A percentile compares a stretch with the other conserved stretches of the same genome.
Evolutionary conservation across 2,329 filamentous ascomycete genomes (phyloP).

Genomic region (Scedosporium apiospermum): DNA sequence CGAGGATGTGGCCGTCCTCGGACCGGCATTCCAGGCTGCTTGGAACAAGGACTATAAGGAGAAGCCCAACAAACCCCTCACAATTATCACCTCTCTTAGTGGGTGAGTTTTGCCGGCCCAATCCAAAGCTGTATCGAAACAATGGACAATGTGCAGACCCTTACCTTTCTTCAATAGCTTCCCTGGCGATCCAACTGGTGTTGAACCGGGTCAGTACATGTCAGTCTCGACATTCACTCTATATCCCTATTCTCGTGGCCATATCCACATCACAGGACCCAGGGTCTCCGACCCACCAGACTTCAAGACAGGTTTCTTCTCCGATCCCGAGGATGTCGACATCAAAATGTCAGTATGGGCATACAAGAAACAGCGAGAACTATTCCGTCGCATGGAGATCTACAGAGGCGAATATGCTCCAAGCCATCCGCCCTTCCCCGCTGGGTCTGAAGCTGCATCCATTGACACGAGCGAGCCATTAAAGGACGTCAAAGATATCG

Average conservation of each 20-base stretch:
- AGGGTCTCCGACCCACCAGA: slow-evolving; percentile 33
- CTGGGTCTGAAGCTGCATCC: slow-evolving; percentile 26
- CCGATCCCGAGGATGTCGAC: slow-evolving; percentile 39
- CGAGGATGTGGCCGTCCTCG: slow-evolving; percentile 39
- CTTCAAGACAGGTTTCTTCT: slow-evolving; percentile 49
- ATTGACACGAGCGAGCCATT: slow-evolving; percentile 15
- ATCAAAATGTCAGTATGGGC: slow-evolving; percentile 49
- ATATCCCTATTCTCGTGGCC: slow-evolving; percentile 53
- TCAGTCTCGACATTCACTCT: slow-evolving; percentile 42
- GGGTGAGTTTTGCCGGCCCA: not conserved
- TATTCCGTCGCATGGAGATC: slow-evolving; percentile 43
- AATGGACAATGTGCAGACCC: not conserved
- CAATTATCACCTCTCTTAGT: slow-evolving; percentile 29
- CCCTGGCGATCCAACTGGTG: slow-evolving; percentile 28
- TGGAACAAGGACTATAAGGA: slow-evolving; percentile 47
- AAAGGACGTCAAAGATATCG: slow-evolving; percentile 25
- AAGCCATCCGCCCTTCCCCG: slow-evolving; percentile 32
- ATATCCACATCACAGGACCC: slow-evolving; percentile 46
- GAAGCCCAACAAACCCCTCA: slow-evolving; percentile 33
- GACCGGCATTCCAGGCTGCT: slow-evolving; percentile 38
- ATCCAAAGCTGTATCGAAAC: not conserved
- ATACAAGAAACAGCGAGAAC: slow-evolving; percentile 55
- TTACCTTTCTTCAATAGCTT: slow-evolving; percentile 17
- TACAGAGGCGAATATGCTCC: slow-evolving; percentile 35
- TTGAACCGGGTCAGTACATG: slow-evolving; percentile 38